A percentile compares a stretch with the other conserved stretches of the same genome.
phyloP scores from a whole-genome alignment of 257 asterid genomes.

The Scutellaria minor region DNA sequence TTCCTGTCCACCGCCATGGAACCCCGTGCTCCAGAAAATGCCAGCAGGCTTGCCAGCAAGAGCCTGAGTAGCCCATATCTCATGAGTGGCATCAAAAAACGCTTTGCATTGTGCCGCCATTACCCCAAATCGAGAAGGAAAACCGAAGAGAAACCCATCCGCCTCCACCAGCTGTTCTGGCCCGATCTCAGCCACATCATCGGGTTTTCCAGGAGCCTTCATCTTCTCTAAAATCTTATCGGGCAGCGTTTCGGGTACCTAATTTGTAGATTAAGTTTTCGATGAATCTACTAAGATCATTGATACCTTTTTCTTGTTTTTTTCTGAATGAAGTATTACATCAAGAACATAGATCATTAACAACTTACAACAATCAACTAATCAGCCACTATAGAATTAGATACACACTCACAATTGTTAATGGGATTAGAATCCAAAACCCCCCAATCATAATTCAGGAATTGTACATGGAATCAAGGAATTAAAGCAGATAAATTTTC shows the following conservation, averaged over 20 bases:
- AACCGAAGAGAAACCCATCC: slow-evolving; percentile 89
- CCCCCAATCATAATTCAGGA: no score
- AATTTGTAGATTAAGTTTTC: not conserved
- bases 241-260: slow-evolving; percentile 90
- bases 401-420: not conserved
- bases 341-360: not conserved
- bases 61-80: slow-evolving; percentile 75
- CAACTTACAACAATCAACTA: slow-evolving; percentile 1
- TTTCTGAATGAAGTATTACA: not conserved
- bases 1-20: slow-evolving; percentile 98
- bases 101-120: slow-evolving; percentile 96
- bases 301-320: no score
- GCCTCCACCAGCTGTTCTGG: slow-evolving; percentile 89
- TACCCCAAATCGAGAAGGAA: slow-evolving; percentile 91
- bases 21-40: slow-evolving; percentile 94
- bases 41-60: slow-evolving; percentile 98
- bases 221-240: slow-evolving; percentile 68
- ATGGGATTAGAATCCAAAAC: no score
- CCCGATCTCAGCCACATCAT: slow-evolving; percentile 75
- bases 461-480: no score
- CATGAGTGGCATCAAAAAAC: slow-evolving; percentile 75
- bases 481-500: no score
- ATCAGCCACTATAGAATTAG: not conserved
- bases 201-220: slow-evolving; percentile 78
- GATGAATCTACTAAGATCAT: no score